Evolutionary conservation across 2,329 filamentous ascomycete species (phyloP).

Genomic region (Claviceps sorghi): DNA sequence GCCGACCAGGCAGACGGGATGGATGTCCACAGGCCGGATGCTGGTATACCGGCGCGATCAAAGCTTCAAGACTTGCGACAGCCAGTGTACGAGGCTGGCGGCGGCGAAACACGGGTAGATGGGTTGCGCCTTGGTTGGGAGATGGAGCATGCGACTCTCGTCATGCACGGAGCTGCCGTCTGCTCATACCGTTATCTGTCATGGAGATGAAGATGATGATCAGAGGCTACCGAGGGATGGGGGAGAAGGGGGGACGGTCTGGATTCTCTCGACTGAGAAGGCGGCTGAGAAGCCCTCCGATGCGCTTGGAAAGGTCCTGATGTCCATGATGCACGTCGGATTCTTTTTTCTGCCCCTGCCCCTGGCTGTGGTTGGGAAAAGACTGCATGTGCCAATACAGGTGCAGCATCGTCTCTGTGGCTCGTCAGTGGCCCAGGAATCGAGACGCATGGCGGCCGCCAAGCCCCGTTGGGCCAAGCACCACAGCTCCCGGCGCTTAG

Average conservation of each 20-base stretch:
- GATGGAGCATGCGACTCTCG: not conserved
- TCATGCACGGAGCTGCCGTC: not conserved
- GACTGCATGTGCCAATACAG: not conserved
- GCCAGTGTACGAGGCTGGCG: conserved; percentile 7
- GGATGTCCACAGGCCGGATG: not conserved
- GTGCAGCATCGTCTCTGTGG: not conserved
- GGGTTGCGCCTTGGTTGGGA: conserved; percentile 6
- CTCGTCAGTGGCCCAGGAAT: conserved; percentile 5
- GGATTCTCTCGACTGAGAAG: not conserved
- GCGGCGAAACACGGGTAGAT: conserved; percentile 4
- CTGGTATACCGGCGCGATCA: conserved; percentile 1
- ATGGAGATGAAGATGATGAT: not conserved
- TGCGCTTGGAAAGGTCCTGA: not conserved
- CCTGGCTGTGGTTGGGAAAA: not conserved
- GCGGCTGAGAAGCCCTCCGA: not conserved
- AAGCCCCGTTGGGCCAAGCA: conserved; percentile 2
- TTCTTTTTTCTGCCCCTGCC: not conserved
- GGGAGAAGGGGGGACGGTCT: too few species aligned
- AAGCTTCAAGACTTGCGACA: conserved; percentile 7
- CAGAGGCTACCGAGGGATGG: too few species aligned
- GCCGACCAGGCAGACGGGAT: not conserved
- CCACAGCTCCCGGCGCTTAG: conserved; percentile 13
- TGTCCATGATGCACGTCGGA: not conserved
- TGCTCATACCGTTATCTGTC: not conserved
- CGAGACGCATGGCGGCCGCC: conserved; percentile 2